Evolutionary conservation across 331 rosid species (phyloP).

Genomic region (Acacia concinna): DNA sequence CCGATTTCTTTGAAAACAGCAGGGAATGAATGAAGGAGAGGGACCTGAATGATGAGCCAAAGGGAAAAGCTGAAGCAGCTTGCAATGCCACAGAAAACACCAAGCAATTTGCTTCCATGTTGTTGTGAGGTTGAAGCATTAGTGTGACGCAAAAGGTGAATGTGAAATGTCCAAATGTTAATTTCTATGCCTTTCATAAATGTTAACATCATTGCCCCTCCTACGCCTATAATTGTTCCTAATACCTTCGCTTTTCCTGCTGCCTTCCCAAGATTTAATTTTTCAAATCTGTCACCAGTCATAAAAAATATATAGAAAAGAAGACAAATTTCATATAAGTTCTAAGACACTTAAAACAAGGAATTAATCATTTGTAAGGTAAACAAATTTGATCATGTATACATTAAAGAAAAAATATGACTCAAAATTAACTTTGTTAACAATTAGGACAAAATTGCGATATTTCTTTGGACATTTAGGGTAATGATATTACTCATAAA

Average conservation of each 20-base stretch:
- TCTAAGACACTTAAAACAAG: too few relatives aligned
- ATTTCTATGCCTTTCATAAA: conserved; percentile 48
- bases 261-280: conserved; percentile 36
- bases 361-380: too few relatives aligned
- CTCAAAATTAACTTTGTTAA: too few relatives aligned
- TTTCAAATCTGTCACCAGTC: conserved; percentile 52
- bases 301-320: not conserved
- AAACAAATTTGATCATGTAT: too few relatives aligned
- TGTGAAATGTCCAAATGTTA: conserved; percentile 45
- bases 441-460: too few relatives aligned
- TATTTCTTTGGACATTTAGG: too few relatives aligned
- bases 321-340: too few relatives aligned
- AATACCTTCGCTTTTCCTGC: conserved; percentile 66
- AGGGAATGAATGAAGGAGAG: not conserved
- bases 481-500: too few relatives aligned
- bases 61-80: conserved; percentile 46
- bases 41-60: conserved; percentile 53
- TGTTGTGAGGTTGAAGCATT: conserved; percentile 10
- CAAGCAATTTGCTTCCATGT: conserved; percentile 23
- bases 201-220: conserved; percentile 78
- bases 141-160: conserved; percentile 40
- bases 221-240: conserved; percentile 69
- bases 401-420: too few relatives aligned
- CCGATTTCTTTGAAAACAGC: not conserved
- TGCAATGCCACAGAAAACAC: conserved; percentile 39